A percentile compares a stretch with the other conserved stretches of the same genome.
These are phyloP conservation scores for Leucosporidium yakuticum DNA, from an alignment of 768 basidiomycete species.

Conservation along the genomic window DNA sequence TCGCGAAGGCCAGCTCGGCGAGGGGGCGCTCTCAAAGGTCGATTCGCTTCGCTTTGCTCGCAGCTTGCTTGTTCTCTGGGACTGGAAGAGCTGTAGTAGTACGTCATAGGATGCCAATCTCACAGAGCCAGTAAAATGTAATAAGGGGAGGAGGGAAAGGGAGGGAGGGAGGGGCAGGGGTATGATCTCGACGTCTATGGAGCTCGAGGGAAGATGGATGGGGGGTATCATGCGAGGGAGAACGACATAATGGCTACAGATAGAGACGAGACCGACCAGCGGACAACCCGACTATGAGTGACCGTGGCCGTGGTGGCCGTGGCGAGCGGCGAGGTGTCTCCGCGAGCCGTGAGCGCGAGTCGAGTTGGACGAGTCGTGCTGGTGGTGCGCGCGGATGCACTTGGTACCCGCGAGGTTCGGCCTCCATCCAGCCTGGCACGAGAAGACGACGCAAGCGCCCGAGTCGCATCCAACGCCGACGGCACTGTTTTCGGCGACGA, in stretches of 20 bases:
- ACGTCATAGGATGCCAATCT: too few species aligned
- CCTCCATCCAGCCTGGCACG: conserved; percentile 36
- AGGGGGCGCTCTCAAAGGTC: too few species aligned
- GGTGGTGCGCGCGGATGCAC: conserved; percentile 20
- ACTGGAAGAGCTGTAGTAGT: too few species aligned
- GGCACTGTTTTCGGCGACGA: conserved; percentile 38
- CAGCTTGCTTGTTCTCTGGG: too few species aligned
- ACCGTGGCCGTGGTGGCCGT: conserved; percentile 1
- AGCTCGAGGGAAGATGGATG: too few species aligned
- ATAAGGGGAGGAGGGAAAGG: background rate
- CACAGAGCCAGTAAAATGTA: too few species aligned
- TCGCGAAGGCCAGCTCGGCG: too few species aligned
- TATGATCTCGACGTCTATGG: background rate
- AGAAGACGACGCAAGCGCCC: conserved; percentile 45
- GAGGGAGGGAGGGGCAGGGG: background rate
- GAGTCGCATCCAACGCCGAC: conserved; percentile 40
- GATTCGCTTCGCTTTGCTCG: too few species aligned
- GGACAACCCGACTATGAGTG: background rate
- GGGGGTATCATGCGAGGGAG: too few species aligned
- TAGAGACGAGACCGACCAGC: background rate
- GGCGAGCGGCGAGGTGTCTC: conserved; percentile 13
- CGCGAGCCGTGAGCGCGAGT: background rate
- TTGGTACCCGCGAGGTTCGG: conserved; percentile 10
- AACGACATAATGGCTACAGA: background rate
- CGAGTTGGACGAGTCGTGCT: background rate